These are phyloP conservation scores for Carex parvula DNA, from an alignment of 176 grass and related monocot species.

Conservation along the genomic window DNA sequence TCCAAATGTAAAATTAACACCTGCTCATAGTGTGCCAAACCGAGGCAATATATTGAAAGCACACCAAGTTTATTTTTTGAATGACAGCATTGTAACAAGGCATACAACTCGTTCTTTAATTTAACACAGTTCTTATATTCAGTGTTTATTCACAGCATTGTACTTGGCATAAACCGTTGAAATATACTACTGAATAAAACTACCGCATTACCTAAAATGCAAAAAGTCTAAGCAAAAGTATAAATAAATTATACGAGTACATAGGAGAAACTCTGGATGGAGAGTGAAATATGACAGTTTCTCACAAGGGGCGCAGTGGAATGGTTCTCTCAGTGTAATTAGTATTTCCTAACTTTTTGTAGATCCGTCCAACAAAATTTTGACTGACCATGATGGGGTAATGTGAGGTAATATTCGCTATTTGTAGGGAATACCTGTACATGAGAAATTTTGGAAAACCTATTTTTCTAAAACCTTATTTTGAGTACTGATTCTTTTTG, in stretches of 20 bases:
- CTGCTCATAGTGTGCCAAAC: neutral
- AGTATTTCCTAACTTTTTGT: neutral
- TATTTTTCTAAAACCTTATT: constrained; percentile 19
- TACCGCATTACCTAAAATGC: neutral
- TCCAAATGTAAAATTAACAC: neutral
- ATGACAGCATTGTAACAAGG: neutral
- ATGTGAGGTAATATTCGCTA: constrained; percentile 13
- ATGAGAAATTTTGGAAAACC: neutral
- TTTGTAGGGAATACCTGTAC: too few relatives aligned
- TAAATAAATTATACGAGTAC: neutral
- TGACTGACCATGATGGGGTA: neutral
- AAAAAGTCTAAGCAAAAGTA: neutral
- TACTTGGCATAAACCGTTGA: neutral
- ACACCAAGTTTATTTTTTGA: neutral
- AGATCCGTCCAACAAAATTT: constrained; percentile 13
- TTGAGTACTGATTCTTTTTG: constrained; percentile 21
- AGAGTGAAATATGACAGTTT: neutral
- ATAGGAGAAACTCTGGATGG: neutral
- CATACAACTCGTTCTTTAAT: neutral
- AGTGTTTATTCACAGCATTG: neutral
- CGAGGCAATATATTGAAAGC: neutral
- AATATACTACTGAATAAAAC: neutral
- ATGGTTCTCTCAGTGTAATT: constrained; percentile 7
- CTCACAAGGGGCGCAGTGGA: neutral
- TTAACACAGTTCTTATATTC: neutral